Evolutionary conservation across 202 grass and related monocot species (phyloP).

Genomic region (Setaria italica): DNA sequence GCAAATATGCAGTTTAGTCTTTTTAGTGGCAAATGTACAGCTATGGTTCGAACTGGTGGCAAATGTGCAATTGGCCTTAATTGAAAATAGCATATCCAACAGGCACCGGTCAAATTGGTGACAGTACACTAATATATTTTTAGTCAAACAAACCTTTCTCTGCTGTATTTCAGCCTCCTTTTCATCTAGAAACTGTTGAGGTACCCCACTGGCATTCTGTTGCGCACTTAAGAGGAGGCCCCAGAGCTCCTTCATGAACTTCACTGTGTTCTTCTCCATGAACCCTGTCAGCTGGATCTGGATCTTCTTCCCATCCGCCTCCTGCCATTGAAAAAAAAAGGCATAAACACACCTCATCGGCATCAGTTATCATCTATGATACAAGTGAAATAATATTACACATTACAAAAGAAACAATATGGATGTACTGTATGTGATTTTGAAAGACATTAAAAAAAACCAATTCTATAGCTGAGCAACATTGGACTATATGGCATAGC

Average conservation of each 20-base stretch:
- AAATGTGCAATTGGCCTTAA: neutral
- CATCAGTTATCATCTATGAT: constrained; percentile 9
- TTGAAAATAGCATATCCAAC: constrained; percentile 17
- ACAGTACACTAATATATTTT: neutral
- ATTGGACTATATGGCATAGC: neutral
- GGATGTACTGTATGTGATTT: neutral
- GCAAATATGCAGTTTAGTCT: neutral
- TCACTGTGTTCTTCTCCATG: constrained; percentile 97
- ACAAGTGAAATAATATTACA: constrained; percentile 12
- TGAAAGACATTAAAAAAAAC: neutral
- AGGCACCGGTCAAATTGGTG: neutral
- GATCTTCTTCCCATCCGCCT: constrained; percentile 90
- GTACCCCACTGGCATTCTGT: constrained; percentile 93
- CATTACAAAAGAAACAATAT: neutral
- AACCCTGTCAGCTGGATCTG: constrained; percentile 98
- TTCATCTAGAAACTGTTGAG: constrained; percentile 96
- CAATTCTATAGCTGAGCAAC: neutral
- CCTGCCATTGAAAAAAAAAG: constrained; percentile 56
- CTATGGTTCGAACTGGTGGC: neutral
- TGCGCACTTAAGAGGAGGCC: constrained; percentile 79
- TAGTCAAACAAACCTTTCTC: constrained; percentile 64
- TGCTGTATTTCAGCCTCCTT: constrained; percentile 87
- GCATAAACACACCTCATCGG: neutral
- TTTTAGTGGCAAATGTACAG: neutral
- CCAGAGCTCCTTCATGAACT: constrained; percentile 99